A percentile compares a stretch with the other conserved stretches of the same genome.
These are phyloP conservation scores for Yamadazyma scolyti DNA, from an alignment of 805 yeast genomes.

Conservation along the genomic window DNA sequence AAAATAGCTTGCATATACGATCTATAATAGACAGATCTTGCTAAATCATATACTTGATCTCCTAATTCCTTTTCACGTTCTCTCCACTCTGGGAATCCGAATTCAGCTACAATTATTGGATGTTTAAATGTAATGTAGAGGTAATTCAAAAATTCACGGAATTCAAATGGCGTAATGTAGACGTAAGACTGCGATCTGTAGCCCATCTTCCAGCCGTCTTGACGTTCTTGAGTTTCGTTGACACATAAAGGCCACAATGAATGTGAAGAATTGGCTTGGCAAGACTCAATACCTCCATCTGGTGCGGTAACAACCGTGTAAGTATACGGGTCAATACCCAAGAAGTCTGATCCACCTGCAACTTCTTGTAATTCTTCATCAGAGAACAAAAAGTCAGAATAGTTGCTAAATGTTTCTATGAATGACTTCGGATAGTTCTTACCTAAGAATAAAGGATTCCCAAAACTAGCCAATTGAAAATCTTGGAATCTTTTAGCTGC, in stretches of 20 bases:
- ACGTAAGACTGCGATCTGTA: slow-evolving; percentile 18
- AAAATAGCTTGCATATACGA: slow-evolving; percentile 23
- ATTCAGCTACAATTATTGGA: slow-evolving; percentile 28
- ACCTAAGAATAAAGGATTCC: slow-evolving; percentile 27
- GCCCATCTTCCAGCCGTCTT: slow-evolving; percentile 18
- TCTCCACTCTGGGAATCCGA: slow-evolving; percentile 29
- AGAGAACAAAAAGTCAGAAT: slow-evolving; percentile 16
- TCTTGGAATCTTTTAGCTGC: slow-evolving; percentile 25
- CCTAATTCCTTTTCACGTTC: slow-evolving; percentile 20
- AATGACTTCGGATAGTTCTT: slow-evolving; percentile 22
- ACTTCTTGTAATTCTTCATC: slow-evolving; percentile 19
- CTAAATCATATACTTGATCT: slow-evolving; percentile 24
- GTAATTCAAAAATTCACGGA: slow-evolving; percentile 23
- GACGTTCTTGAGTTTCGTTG: slow-evolving; percentile 8
- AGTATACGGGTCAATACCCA: slow-evolving; percentile 30
- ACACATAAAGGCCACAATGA: slow-evolving; percentile 24
- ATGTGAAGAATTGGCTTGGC: slow-evolving; percentile 17
- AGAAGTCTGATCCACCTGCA: slow-evolving; percentile 24
- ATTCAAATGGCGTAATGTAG: slow-evolving; percentile 19
- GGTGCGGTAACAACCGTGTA: slow-evolving; percentile 16
- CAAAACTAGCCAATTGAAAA: slow-evolving; percentile 21
- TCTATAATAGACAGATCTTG: slow-evolving; percentile 25
- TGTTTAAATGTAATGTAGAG: slow-evolving; percentile 18
- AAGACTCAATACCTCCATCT: slow-evolving; percentile 19
- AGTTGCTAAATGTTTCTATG: slow-evolving; percentile 14